phyloP scores from a whole-genome alignment of 108 stramenopile genomes.

The Cyclotella distinguenda region DNA sequence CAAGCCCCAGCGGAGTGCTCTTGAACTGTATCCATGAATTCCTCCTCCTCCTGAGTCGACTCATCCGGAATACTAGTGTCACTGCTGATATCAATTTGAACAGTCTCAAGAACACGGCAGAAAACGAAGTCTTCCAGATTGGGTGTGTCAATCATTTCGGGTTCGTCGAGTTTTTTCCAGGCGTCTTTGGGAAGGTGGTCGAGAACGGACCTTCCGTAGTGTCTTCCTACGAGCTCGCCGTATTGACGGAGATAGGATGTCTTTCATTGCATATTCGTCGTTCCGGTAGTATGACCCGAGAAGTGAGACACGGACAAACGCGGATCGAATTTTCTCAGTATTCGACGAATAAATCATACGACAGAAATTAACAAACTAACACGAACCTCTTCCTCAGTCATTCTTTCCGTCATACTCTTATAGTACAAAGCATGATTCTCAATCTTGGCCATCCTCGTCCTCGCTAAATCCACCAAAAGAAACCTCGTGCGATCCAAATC shows the following conservation, averaged over 20 bases:
- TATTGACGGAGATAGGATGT: slow-evolving; percentile 53
- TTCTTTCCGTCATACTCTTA: slow-evolving; percentile 56
- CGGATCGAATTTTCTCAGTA: background rate
- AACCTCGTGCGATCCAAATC: slow-evolving; percentile 72
- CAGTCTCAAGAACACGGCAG: slow-evolving; percentile 51
- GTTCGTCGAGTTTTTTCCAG: slow-evolving; percentile 71
- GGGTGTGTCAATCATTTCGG: slow-evolving; percentile 69
- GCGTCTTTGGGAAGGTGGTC: slow-evolving; percentile 64
- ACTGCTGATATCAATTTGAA: slow-evolving; percentile 43
- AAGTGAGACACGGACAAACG: too few relatives aligned
- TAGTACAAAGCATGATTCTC: slow-evolving; percentile 72
- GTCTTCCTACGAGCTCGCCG: slow-evolving; percentile 62
- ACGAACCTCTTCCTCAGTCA: slow-evolving; percentile 69
- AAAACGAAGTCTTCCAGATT: slow-evolving; percentile 69
- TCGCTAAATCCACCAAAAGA: slow-evolving; percentile 67
- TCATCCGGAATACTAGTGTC: too few relatives aligned
- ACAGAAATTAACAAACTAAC: background rate
- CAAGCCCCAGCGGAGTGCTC: slow-evolving; percentile 50
- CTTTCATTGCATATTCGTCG: background rate
- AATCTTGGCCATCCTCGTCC: slow-evolving; percentile 68
- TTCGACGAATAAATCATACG: background rate
- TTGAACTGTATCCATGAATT: slow-evolving; percentile 52
- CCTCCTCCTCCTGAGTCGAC: slow-evolving; percentile 52
- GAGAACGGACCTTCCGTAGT: slow-evolving; percentile 62
- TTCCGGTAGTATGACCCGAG: too few relatives aligned